Evolutionary conservation across 805 yeast genomes (phyloP).

Genomic region (Candida boleticola): DNA sequence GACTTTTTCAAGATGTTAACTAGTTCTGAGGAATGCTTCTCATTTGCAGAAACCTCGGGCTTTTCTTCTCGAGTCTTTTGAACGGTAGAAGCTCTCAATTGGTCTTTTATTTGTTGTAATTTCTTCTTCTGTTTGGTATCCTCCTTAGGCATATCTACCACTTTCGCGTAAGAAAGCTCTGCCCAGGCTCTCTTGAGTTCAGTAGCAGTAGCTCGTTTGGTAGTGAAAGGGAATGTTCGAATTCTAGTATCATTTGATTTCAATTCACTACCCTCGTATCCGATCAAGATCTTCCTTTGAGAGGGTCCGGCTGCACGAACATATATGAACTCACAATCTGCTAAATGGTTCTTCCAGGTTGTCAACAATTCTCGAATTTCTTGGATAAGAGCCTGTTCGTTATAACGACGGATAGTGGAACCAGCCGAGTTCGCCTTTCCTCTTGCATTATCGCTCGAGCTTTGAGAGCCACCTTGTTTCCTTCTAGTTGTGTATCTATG

Average conservation of each 20-base stretch:
- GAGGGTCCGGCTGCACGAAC: conserved; percentile 77
- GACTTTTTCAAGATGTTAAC: conserved; percentile 63
- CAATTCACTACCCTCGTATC: conserved; percentile 59
- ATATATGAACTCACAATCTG: conserved; percentile 66
- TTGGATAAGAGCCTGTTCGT: conserved; percentile 75
- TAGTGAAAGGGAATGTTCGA: conserved; percentile 79
- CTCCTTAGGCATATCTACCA: conserved; percentile 54
- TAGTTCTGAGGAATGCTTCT: conserved; percentile 56
- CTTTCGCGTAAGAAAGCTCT: conserved; percentile 59
- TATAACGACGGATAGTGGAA: conserved; percentile 81
- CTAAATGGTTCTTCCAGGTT: conserved; percentile 62
- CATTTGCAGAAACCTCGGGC: conserved; percentile 22
- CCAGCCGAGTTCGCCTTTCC: conserved; percentile 98
- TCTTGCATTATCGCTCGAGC: conserved; percentile 85
- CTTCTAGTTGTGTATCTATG: conserved; percentile 95
- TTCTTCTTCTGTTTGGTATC: conserved; percentile 26
- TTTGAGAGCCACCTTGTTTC: conserved; percentile 96
- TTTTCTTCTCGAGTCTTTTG: conserved; percentile 19
- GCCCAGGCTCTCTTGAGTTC: conserved; percentile 87
- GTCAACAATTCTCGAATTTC: conserved; percentile 72
- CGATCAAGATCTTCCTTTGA: conserved; percentile 62
- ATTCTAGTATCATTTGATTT: conserved; percentile 58
- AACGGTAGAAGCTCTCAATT: conserved; percentile 17
- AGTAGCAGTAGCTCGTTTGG: conserved; percentile 77
- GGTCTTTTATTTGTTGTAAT: conserved; percentile 10